Evolutionary conservation across 1,284 basidiomycete genomes (phyloP).

Genomic region (Thecaphora thlaspeos): DNA sequence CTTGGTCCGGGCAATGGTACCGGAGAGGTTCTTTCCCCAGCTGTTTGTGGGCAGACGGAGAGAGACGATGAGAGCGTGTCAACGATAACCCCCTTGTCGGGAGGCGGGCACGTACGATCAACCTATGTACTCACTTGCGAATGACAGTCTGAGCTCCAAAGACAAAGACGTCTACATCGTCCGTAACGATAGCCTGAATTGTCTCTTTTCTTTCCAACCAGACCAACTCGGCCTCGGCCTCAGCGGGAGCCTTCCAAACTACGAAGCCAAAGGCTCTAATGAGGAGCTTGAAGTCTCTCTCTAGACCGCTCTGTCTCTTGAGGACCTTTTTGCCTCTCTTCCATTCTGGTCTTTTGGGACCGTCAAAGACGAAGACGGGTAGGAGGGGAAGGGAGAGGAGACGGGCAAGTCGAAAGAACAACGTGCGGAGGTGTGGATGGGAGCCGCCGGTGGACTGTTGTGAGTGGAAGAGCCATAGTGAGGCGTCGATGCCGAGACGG

Average conservation of each 20-base stretch:
- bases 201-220: conserved; percentile 75
- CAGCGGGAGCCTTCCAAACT: conserved; percentile 73
- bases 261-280: conserved; percentile 82
- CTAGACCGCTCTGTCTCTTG: conserved; percentile 50
- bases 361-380: conserved; percentile 92
- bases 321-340: conserved; percentile 77
- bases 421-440: conserved; percentile 61
- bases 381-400: conserved; percentile 76
- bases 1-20: conserved; percentile 11
- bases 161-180: conserved; percentile 88
- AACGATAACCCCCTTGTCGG: too few relatives aligned
- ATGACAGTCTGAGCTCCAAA: conserved; percentile 82
- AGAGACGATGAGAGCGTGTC: too few relatives aligned
- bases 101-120: too few relatives aligned
- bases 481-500: conserved; percentile 49
- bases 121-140: conserved; percentile 65
- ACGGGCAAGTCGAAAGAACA: conserved; percentile 65
- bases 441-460: conserved; percentile 58
- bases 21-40: conserved; percentile 32
- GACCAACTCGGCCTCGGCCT: conserved; percentile 94
- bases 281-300: conserved; percentile 62
- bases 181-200: conserved; percentile 85
- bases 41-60: not conserved
- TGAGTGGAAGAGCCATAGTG: conserved; percentile 62
- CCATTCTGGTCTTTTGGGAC: conserved; percentile 74